Evolutionary conservation across 78 protist genomes (phyloP), one percentile per base, ranked within the genome.

Genomic region (Creolimax fragrantissima): DNA sequence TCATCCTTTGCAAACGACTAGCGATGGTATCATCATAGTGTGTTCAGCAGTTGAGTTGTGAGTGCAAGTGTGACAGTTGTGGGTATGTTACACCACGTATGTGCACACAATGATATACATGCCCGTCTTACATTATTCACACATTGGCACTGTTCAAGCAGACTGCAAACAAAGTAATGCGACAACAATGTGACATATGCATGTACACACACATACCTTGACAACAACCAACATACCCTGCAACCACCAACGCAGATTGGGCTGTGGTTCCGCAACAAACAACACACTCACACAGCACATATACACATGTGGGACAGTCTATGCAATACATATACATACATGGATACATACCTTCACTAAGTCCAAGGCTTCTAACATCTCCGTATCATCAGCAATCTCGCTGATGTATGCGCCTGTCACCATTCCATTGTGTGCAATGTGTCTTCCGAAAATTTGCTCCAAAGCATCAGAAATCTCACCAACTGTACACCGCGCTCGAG

Each of bases 381-480:
- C 88, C 4, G 42, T 6, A 37, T 47, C 5, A 24, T 2, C 92
- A 43, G 66, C 81, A 7, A 35, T 81, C 88, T 92, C 92, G 84
- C 32, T 41, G 74, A 45, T 90, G 89, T 97, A 97, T 35, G 95
- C 98, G n/a, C 98, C 98, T 39, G 93, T 84, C 17, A 96, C 96
- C 89, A 93, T 45, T 37, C 90, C 90, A 36, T 43, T 85, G 37
- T 35, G 39, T 4, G 96, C 92, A 32, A 11, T 35, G 84, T 93
- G 95, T 43, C 96, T 90, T 35, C 95, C 95, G 41, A 6, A 85
- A 3, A 92, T 94, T 3, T 35, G 41, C 86, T 97, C 99, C n/a
- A 98, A 24, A 4, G 99, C 98, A 3, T 44, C 44, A 6, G 97
- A 92, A 67, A 98, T 98, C 90, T 98, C 99, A 43, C 99, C 99